Percentiles rank a stretch among this genome's conserved stretches.
Evolutionary conservation across 331 rosid species (phyloP).

Genomic region (Telfairia occidentalis): DNA sequence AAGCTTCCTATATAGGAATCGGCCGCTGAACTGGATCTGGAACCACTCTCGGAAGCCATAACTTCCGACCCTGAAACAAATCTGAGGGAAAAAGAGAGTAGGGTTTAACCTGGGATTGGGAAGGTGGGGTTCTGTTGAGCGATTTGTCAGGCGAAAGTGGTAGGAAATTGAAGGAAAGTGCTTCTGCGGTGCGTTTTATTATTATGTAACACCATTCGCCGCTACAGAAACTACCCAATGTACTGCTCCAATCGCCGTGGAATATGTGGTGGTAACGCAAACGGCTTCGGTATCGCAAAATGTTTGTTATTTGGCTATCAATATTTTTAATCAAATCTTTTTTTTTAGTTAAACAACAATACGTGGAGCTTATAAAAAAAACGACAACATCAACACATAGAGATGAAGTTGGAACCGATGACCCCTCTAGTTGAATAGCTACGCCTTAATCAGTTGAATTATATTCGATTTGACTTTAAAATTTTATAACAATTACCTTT

Average conservation of each 20-base stretch:
- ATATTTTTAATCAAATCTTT: too few relatives aligned
- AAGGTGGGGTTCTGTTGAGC: neutral
- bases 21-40: slow-evolving; percentile 57
- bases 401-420: too few relatives aligned
- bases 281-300: neutral
- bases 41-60: slow-evolving; percentile 51
- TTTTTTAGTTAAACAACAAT: too few relatives aligned
- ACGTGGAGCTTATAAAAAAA: too few relatives aligned
- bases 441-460: too few relatives aligned
- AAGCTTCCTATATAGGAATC: slow-evolving; percentile 73
- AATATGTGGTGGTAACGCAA: neutral
- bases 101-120: slow-evolving; percentile 27
- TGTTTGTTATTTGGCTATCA: too few relatives aligned
- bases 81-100: slow-evolving; percentile 14
- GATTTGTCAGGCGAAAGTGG: slow-evolving; percentile 4
- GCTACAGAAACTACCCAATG: neutral
- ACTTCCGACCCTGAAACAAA: slow-evolving; percentile 18
- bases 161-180: slow-evolving; percentile 13
- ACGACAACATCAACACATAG: too few relatives aligned
- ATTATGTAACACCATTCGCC: neutral
- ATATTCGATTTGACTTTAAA: too few relatives aligned
- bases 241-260: neutral
- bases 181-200: neutral
- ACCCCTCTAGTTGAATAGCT: too few relatives aligned
- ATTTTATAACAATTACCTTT: too few relatives aligned